Evolutionary conservation across 768 basidiomycete species (phyloP).

Genomic region (Austroboletus festivus): DNA sequence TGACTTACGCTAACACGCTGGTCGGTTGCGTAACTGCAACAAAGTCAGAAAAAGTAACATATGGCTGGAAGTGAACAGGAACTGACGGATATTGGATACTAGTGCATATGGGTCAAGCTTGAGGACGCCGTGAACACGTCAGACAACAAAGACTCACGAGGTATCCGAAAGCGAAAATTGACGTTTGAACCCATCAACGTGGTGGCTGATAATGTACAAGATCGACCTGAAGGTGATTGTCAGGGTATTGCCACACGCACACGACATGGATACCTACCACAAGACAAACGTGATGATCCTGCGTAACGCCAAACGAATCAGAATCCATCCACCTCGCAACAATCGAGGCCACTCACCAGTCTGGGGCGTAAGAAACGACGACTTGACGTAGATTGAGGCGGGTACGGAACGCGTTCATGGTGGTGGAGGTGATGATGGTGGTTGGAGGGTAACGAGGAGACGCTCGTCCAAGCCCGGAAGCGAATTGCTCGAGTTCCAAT

Average conservation of each 20-base stretch:
- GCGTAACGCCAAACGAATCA: not conserved
- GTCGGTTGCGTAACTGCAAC: slow-evolving; percentile 55
- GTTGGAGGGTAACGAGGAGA: not conserved
- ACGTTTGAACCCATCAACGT: slow-evolving; percentile 65
- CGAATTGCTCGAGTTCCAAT: not conserved
- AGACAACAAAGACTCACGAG: slow-evolving; percentile 46
- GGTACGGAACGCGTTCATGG: slow-evolving; percentile 9
- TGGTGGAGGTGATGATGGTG: not conserved
- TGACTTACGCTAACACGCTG: slow-evolving; percentile 60
- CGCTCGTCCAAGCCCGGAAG: not conserved
- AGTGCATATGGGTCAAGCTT: slow-evolving; percentile 2
- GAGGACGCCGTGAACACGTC: not conserved
- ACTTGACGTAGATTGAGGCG: slow-evolving; percentile 17
- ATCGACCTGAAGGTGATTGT: slow-evolving; percentile 41
- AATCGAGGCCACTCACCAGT: slow-evolving; percentile 52
- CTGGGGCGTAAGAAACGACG: slow-evolving; percentile 60
- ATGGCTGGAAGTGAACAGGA: not conserved
- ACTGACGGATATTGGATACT: slow-evolving; percentile 41
- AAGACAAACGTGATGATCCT: slow-evolving; percentile 66
- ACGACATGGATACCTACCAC: slow-evolving; percentile 43
- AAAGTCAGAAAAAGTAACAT: not conserved
- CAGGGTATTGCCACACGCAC: not conserved
- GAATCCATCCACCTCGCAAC: not conserved
- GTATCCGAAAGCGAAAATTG: slow-evolving; percentile 76
- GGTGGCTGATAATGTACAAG: slow-evolving; percentile 53